Percentiles rank a stretch among this genome's conserved stretches.
Evolutionary conservation across 306 rosid species (phyloP).

Genomic region (Potentilla sterilis): DNA sequence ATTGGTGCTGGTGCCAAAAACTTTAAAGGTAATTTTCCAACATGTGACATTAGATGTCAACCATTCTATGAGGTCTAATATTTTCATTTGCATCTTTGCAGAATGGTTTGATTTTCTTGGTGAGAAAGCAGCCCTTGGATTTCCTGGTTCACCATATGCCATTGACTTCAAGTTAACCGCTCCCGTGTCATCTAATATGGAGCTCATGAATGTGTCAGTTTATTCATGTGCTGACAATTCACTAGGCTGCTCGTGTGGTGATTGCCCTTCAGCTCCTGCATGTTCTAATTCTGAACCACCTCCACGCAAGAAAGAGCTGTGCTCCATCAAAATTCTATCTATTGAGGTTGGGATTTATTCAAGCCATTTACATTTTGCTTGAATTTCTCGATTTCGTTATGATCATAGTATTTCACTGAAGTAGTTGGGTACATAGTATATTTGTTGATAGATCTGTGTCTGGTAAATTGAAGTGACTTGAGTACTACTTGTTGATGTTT

Average conservation of each 20-base stretch:
- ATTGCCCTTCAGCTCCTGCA: slow-evolving; percentile 77
- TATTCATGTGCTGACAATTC: slow-evolving; percentile 87
- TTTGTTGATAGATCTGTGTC: neutral
- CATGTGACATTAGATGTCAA: neutral
- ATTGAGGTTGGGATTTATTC: slow-evolving; percentile 55
- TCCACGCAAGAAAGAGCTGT: slow-evolving; percentile 58
- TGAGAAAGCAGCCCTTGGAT: slow-evolving; percentile 60
- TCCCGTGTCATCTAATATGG: slow-evolving; percentile 56
- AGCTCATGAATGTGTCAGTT: slow-evolving; percentile 75
- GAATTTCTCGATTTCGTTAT: neutral
- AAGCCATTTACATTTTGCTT: slow-evolving; percentile 19
- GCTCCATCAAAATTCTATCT: slow-evolving; percentile 65
- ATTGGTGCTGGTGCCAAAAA: slow-evolving; percentile 85
- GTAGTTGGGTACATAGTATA: slow-evolving; percentile 6
- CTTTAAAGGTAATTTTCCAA: slow-evolving; percentile 55
- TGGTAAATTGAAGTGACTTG: slow-evolving; percentile 24
- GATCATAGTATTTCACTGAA: slow-evolving; percentile 18
- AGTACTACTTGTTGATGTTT: slow-evolving; percentile 27
- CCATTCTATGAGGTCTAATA: slow-evolving; percentile 29
- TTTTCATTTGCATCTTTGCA: slow-evolving; percentile 36
- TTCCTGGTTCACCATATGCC: slow-evolving; percentile 93
- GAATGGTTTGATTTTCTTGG: slow-evolving; percentile 94
- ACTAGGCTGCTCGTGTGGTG: slow-evolving; percentile 97
- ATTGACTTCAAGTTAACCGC: slow-evolving; percentile 56
- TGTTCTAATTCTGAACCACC: slow-evolving; percentile 72